Percentiles rank a stretch among this genome's conserved stretches.
Conservation (phyloP, 768 basidiomycete species). For the Krasilnikovozyma curviuscula region DNA sequence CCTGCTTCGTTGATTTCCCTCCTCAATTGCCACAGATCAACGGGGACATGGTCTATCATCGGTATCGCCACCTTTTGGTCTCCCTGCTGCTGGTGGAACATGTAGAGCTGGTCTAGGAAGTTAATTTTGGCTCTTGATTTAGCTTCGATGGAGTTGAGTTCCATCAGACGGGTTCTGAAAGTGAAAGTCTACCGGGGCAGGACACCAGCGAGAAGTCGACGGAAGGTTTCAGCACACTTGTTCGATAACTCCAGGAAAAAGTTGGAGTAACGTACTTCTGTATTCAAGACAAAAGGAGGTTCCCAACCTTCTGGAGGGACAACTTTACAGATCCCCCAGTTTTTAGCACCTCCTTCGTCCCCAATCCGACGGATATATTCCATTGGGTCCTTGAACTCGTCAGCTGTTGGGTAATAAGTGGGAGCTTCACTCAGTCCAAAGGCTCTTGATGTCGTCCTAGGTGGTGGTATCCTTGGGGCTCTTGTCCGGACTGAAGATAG, state of each 20-base stretch:
- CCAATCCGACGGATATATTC: constrained; percentile 50
- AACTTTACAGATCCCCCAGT: constrained; percentile 87
- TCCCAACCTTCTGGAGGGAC: constrained; percentile 83
- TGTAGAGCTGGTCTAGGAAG: constrained; percentile 89
- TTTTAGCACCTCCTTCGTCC: constrained; percentile 44
- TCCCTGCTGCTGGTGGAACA: constrained; percentile 89
- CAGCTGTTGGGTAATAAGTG: constrained; percentile 65
- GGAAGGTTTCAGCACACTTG: neutral
- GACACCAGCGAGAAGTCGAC: neutral
- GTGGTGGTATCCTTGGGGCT: constrained; percentile 4
- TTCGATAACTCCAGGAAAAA: neutral
- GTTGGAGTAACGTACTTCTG: constrained; percentile 44
- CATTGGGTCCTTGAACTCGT: constrained; percentile 89
- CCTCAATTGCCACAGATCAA: constrained; percentile 82
- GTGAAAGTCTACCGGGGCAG: constrained; percentile 47
- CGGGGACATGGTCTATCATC: constrained; percentile 72
- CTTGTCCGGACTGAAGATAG: constrained; percentile 2
- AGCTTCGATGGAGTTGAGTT: constrained; percentile 90
- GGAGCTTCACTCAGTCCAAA: constrained; percentile 82
- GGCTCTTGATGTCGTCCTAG: constrained; percentile 31
- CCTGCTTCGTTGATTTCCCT: constrained; percentile 80
- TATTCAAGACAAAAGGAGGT: constrained; percentile 89
- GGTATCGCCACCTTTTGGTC: constrained; percentile 80
- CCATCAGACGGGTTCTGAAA: constrained; percentile 86
- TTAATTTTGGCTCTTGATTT: constrained; percentile 91